phyloP scores from a whole-genome alignment of 208 protist genomes.

The Leishmania guyanensis region DNA sequence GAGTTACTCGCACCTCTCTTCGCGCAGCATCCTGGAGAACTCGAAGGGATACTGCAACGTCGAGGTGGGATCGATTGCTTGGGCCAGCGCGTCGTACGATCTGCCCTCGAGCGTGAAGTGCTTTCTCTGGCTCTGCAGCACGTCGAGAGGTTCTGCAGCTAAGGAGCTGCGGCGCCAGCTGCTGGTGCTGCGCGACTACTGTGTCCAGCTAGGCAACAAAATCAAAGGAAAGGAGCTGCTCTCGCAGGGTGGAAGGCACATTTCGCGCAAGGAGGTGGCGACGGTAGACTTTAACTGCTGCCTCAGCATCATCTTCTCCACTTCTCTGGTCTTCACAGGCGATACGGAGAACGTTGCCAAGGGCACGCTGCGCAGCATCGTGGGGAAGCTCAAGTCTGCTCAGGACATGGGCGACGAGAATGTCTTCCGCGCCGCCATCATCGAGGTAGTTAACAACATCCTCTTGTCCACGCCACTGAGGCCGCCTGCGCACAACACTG shows the following conservation, averaged over 20 bases:
- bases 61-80: not conserved
- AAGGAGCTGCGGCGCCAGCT: conserved; percentile 31
- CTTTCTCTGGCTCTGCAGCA: conserved; percentile 29
- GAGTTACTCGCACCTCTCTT: not conserved
- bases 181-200: conserved; percentile 34
- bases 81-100: conserved; percentile 21
- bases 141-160: conserved; percentile 9
- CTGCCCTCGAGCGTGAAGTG: conserved; percentile 24
- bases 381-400: conserved; percentile 31
- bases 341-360: conserved; percentile 30
- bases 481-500: conserved; percentile 21
- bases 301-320: conserved; percentile 32
- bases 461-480: conserved; percentile 47
- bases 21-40: conserved; percentile 17
- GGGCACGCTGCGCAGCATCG: conserved; percentile 29
- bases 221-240: conserved; percentile 27
- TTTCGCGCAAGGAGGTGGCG: conserved; percentile 23
- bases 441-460: conserved; percentile 43
- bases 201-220: conserved; percentile 25
- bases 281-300: conserved; percentile 34
- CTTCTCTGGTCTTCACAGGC: conserved; percentile 30
- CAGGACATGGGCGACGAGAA: conserved; percentile 38
- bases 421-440: conserved; percentile 36
- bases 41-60: not conserved
- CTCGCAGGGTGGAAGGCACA: conserved; percentile 21